These are phyloP conservation scores for Phytophthora uliginosa DNA, from an alignment of 352 stramenopile genomes.

Conservation along the genomic window DNA sequence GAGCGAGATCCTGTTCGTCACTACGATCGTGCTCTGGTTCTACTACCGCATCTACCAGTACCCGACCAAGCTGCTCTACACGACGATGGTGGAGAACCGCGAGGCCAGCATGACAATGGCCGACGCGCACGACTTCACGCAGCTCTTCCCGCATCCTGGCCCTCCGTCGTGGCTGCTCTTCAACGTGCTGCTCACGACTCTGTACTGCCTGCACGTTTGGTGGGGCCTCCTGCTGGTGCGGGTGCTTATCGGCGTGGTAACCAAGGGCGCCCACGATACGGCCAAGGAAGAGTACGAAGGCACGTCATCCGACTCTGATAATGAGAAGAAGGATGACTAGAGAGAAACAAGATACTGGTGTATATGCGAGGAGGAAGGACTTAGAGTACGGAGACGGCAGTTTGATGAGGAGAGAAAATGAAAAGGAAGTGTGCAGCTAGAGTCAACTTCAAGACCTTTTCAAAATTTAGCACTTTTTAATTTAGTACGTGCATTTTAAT, in stretches of 20 bases:
- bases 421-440: slow-evolving; percentile 12
- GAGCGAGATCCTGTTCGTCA: slow-evolving; percentile 81
- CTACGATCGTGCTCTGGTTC: slow-evolving; percentile 73
- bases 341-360: slow-evolving; percentile 12
- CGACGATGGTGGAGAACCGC: slow-evolving; percentile 77
- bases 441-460: slow-evolving; percentile 3
- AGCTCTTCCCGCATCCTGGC: slow-evolving; percentile 73
- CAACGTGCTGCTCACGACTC: slow-evolving; percentile 77
- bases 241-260: slow-evolving; percentile 74
- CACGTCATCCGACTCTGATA: slow-evolving; percentile 83
- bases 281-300: slow-evolving; percentile 91
- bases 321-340: slow-evolving; percentile 75
- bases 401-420: slow-evolving; percentile 9
- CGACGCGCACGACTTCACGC: slow-evolving; percentile 76
- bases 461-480: neutral
- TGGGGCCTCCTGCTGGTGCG: slow-evolving; percentile 84
- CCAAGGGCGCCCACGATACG: slow-evolving; percentile 78
- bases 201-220: slow-evolving; percentile 90
- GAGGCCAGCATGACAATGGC: slow-evolving; percentile 81
- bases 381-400: slow-evolving; percentile 20
- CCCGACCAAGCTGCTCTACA: slow-evolving; percentile 84
- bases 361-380: slow-evolving; percentile 13
- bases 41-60: slow-evolving; percentile 92
- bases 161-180: slow-evolving; percentile 87
- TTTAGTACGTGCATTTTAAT: too few relatives aligned